A percentile compares a stretch with the other conserved stretches of the same genome.
Evolutionary conservation across 106 monocot species (phyloP).

Genomic region (Phalaenopsis aphrodite): DNA sequence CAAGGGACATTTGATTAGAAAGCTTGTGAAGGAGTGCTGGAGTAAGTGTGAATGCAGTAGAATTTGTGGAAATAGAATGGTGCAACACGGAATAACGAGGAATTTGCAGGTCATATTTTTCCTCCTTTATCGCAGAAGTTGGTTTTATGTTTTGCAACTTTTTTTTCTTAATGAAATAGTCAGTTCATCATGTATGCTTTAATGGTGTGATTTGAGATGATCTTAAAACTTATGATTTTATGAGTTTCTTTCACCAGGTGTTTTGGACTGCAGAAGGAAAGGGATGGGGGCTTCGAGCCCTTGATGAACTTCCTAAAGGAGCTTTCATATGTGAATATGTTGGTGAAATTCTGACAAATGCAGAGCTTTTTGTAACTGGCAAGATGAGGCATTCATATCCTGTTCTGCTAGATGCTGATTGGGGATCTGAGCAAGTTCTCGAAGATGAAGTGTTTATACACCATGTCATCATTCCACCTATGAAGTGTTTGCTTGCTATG

Average conservation of each 20-base stretch:
- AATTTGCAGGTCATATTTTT: conserved; percentile 45
- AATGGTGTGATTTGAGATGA: not conserved
- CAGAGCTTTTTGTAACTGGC: conserved; percentile 50
- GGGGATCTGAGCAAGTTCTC: conserved; percentile 71
- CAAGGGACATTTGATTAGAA: conserved; percentile 60
- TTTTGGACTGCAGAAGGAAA: conserved; percentile 51
- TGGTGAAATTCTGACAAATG: conserved; percentile 83
- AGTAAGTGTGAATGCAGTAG: conserved; percentile 79
- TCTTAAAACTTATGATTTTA: not conserved
- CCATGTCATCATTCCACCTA: no score
- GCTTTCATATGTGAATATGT: conserved; percentile 89
- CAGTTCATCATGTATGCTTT: not conserved
- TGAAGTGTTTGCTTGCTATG: no score
- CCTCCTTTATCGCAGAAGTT: not conserved
- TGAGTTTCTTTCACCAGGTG: conserved; percentile 31
- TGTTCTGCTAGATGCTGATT: conserved; percentile 78
- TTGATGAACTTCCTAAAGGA: conserved; percentile 62
- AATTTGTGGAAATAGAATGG: conserved; percentile 77
- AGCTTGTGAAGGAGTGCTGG: conserved; percentile 92
- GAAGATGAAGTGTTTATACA: conserved; percentile 50
- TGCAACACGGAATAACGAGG: conserved; percentile 71
- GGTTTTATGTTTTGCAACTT: not conserved
- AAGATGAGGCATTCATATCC: conserved; percentile 72
- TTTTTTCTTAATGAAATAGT: not conserved
- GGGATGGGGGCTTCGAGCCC: conserved; percentile 77